These are phyloP conservation scores for Daldinia sp. DNA, from an alignment of 2,329 filamentous ascomycete genomes.

Conservation along the genomic window DNA sequence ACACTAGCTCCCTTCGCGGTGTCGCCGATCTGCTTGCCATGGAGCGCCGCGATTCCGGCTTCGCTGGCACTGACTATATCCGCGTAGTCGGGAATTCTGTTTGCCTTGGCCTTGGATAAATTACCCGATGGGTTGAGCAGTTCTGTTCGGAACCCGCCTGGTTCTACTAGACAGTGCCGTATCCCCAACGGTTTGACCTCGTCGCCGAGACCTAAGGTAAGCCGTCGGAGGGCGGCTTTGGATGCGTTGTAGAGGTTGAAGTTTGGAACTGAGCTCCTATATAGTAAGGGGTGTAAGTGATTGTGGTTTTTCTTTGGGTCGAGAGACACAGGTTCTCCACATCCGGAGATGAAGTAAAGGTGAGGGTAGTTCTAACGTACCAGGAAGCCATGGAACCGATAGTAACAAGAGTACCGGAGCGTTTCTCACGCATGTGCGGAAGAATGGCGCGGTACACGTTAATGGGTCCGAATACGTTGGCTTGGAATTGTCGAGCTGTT, in stretches of 20 bases:
- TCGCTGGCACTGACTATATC: constrained; percentile 4
- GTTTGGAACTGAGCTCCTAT: constrained; percentile 31
- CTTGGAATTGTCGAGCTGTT: constrained; percentile 48
- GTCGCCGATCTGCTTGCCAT: constrained; percentile 48
- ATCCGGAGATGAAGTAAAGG: background rate
- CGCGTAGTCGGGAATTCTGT: constrained; percentile 34
- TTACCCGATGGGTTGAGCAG: constrained; percentile 45
- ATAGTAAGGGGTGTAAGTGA: background rate
- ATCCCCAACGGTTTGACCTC: constrained; percentile 54
- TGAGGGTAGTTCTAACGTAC: constrained; percentile 21
- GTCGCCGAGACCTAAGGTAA: constrained; percentile 43
- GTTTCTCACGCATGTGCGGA: constrained; percentile 52
- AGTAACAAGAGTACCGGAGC: constrained; percentile 53
- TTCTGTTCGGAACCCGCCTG: constrained; percentile 53
- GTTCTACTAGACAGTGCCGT: constrained; percentile 53
- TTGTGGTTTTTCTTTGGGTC: too few species aligned
- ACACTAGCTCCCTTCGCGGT: constrained; percentile 48
- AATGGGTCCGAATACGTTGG: constrained; percentile 55
- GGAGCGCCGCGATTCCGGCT: constrained; percentile 18
- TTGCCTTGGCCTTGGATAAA: constrained; percentile 13
- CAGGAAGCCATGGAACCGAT: constrained; percentile 53
- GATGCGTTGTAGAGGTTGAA: constrained; percentile 53
- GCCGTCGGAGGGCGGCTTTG: constrained; percentile 52
- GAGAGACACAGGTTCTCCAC: too few species aligned
- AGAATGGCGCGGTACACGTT: constrained; percentile 53